Percentiles rank a stretch among this genome's conserved stretches.
These are phyloP conservation scores for Lentinula lateritia DNA, from an alignment of 768 basidiomycete genomes.

Conservation along the genomic window DNA sequence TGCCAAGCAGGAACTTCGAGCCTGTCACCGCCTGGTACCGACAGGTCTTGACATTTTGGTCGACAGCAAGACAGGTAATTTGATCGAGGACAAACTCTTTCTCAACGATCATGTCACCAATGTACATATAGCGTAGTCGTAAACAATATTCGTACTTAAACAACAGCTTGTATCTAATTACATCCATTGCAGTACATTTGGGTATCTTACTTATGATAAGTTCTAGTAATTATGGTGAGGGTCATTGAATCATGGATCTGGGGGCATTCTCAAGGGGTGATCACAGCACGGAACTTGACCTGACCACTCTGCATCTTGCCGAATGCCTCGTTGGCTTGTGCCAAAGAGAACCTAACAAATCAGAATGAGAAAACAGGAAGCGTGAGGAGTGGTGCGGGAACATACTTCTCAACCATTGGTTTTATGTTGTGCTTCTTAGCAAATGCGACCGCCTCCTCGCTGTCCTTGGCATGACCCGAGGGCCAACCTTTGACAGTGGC, in stretches of 20 bases:
- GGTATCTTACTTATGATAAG: neutral
- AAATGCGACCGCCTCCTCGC: neutral
- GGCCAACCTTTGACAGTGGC: neutral
- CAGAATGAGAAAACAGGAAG: neutral
- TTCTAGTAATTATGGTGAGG: neutral
- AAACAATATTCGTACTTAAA: neutral
- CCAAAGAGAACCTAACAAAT: neutral
- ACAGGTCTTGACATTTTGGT: too few relatives aligned
- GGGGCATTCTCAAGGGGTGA: neutral
- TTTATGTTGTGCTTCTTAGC: neutral
- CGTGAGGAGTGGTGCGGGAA: neutral
- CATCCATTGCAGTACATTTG: neutral
- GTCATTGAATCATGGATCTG: neutral
- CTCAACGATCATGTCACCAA: too few relatives aligned
- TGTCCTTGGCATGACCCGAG: slow-evolving; percentile 1
- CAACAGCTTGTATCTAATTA: neutral
- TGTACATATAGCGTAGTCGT: too few relatives aligned
- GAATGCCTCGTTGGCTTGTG: neutral
- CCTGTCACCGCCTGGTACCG: too few relatives aligned
- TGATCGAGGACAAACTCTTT: too few relatives aligned
- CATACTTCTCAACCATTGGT: neutral
- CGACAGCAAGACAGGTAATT: too few relatives aligned
- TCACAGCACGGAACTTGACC: neutral
- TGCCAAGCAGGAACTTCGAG: too few relatives aligned
- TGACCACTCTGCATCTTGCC: neutral